Base-by-base conservation (phyloP, 257 asterid species). In the Solanum pennellii region DNA sequence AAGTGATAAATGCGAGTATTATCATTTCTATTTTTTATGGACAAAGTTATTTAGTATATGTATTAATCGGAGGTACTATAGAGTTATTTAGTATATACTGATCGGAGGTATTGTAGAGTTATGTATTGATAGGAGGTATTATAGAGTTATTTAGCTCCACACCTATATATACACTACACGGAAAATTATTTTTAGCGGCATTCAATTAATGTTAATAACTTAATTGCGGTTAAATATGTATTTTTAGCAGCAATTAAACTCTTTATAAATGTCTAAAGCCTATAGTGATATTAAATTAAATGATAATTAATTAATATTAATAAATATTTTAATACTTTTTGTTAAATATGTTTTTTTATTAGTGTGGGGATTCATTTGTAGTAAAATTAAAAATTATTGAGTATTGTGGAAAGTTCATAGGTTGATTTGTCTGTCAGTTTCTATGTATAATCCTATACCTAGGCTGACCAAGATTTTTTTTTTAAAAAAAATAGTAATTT, bases 161-260 rank as follows among this genome's bases (percentile, higher is more conserved):
- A 5, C 7, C 6, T 69, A 15, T 15, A 69, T 69, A 29, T 6
- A 5, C 21, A 49, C 21, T 49, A 49, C 9, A 5, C 3, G 3
- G 15, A 49, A 15, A 49, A 49, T 15, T 49, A 49, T 15, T 15
- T 14, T 49, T 49, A 15, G 1, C 21, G 0, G 0, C 1, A 49
- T 49, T 15, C 5, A 49, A 0, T 49, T 49, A 49, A 15, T 49
- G 9, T 5, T 2, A 49, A 49, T 49, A 49, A 49, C 0, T 49
- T 49, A 15, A 1, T 49, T 49, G 21, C 0, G 2, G 3, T 49
- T 49, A 49, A 49, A 49, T 49, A 16, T 49, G 9, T 49, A 49
- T 16, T 49, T 49, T 49, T 49, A 5, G 1, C 60, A 15, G 0
- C 3, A 49, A 49, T 49, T 49, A 0, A 49, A 0, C 21, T 15